Evolutionary conservation across 768 basidiomycete species (phyloP).

Genomic region (Pleurotus ostreatus): DNA sequence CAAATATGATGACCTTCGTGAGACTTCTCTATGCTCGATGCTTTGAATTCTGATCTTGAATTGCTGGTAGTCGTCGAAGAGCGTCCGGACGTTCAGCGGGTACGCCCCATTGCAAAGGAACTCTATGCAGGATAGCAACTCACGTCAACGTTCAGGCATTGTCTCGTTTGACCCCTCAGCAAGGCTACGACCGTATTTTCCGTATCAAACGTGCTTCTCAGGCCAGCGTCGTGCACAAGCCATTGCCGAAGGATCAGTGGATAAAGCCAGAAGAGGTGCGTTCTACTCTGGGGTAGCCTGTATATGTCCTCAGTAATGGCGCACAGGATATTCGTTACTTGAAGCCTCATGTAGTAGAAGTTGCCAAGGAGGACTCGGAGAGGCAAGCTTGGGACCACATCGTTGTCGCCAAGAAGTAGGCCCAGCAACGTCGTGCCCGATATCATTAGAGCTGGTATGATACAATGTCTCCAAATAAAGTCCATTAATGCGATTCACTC

Average conservation of each 20-base stretch:
- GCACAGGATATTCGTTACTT: conserved; percentile 88
- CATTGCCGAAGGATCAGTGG: conserved; percentile 83
- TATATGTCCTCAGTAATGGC: conserved; percentile 10
- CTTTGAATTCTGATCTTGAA: too few relatives aligned
- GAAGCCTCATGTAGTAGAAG: conserved; percentile 67
- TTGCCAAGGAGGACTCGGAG: conserved; percentile 74
- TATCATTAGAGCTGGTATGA: too few relatives aligned
- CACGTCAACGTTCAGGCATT: conserved; percentile 59
- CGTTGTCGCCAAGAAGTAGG: conserved; percentile 66
- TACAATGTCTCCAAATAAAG: too few relatives aligned
- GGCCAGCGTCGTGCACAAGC: conserved; percentile 70
- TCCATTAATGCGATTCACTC: too few relatives aligned
- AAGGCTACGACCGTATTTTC: conserved; percentile 88
- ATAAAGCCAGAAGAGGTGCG: conserved; percentile 67
- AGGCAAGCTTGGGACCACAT: conserved; percentile 78
- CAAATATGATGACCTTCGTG: conserved; percentile 92
- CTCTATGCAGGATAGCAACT: neutral
- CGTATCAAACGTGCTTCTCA: conserved; percentile 86
- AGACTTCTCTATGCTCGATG: conserved; percentile 25
- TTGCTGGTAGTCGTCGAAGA: conserved; percentile 66
- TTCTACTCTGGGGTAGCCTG: neutral
- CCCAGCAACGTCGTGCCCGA: neutral
- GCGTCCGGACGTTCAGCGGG: conserved; percentile 72
- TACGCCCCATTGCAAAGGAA: conserved; percentile 26
- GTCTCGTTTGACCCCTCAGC: conserved; percentile 68